These are phyloP conservation scores for Nakazawaea molendinolei DNA, from an alignment of 805 yeast species.

Conservation along the genomic window DNA sequence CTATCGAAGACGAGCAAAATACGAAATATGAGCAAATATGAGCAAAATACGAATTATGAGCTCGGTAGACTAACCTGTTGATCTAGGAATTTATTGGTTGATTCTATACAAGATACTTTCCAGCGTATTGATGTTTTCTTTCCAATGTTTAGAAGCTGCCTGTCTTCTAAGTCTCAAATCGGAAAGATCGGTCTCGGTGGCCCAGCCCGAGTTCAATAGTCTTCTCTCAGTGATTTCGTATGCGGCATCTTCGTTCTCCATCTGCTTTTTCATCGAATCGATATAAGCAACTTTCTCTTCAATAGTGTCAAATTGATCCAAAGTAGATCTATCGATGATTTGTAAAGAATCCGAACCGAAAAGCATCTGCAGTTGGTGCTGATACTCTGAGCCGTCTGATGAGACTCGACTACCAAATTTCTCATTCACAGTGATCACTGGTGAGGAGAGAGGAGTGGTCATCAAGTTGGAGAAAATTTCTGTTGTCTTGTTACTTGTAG, in stretches of 20 bases:
- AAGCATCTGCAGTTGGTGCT: not conserved
- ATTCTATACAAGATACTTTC: conserved; percentile 7
- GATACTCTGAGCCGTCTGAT: conserved; percentile 4
- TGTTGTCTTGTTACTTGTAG: not conserved
- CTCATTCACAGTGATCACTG: conserved; percentile 9
- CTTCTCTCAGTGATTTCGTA: conserved; percentile 9
- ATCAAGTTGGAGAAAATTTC: conserved; percentile 1
- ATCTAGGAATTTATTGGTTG: not conserved
- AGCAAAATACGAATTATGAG: too few relatives aligned
- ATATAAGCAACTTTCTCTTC: conserved; percentile 10
- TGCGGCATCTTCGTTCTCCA: conserved; percentile 9
- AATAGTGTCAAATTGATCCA: conserved; percentile 9
- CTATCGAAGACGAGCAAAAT: too few relatives aligned
- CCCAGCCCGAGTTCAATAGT: conserved; percentile 10
- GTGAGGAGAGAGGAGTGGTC: conserved; percentile 9
- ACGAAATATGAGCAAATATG: too few relatives aligned
- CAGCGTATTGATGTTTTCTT: conserved; percentile 3
- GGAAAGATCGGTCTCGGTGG: conserved; percentile 1
- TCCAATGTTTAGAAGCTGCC: conserved; percentile 5
- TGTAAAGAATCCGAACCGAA: not conserved
- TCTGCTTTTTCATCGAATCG: conserved; percentile 9
- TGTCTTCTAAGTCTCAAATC: conserved; percentile 9
- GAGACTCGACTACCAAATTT: conserved; percentile 5
- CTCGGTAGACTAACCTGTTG: too few relatives aligned
- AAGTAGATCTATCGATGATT: not conserved